These are phyloP conservation scores for Candolleomyces aberdarensis DNA, from an alignment of 768 basidiomycete species.

Conservation along the genomic window DNA sequence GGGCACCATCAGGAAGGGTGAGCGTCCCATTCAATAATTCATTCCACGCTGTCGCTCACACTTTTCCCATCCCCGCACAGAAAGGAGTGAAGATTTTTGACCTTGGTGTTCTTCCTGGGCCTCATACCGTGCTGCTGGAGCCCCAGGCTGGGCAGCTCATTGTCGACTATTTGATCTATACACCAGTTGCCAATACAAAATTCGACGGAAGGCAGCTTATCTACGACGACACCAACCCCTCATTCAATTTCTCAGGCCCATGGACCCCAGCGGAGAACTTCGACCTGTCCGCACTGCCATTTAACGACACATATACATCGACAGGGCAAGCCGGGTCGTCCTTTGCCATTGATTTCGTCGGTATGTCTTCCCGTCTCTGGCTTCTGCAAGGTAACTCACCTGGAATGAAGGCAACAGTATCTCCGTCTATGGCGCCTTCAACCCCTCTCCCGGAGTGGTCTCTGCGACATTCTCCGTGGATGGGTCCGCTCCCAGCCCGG, in stretches of 20 bases:
- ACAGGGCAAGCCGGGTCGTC: background rate
- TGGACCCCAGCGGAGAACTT: background rate
- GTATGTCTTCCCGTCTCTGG: background rate
- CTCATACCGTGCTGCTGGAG: background rate
- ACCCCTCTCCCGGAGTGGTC: background rate
- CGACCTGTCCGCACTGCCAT: conserved; percentile 1
- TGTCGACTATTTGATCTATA: conserved; percentile 5
- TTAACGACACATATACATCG: conserved; percentile 1
- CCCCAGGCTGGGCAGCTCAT: background rate
- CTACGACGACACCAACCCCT: conserved; percentile 5
- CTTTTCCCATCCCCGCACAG: background rate
- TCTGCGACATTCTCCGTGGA: conserved; percentile 5
- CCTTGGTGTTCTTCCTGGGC: background rate
- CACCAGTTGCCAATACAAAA: conserved; percentile 2
- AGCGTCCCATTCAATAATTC: background rate
- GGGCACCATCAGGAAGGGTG: background rate
- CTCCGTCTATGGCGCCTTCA: conserved; percentile 3
- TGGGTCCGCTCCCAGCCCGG: background rate
- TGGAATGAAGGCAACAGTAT: background rate
- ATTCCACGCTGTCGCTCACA: background rate
- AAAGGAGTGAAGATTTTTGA: conserved; percentile 7
- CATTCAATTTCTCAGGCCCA: conserved; percentile 2
- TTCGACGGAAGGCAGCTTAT: conserved; percentile 5
- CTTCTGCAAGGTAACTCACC: background rate
- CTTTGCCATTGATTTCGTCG: conserved; percentile 2